Evolutionary conservation across 176 grass and related monocot genomes (phyloP), one percentile per base, ranked within the genome.

Genomic region (Juncus effusus): DNA sequence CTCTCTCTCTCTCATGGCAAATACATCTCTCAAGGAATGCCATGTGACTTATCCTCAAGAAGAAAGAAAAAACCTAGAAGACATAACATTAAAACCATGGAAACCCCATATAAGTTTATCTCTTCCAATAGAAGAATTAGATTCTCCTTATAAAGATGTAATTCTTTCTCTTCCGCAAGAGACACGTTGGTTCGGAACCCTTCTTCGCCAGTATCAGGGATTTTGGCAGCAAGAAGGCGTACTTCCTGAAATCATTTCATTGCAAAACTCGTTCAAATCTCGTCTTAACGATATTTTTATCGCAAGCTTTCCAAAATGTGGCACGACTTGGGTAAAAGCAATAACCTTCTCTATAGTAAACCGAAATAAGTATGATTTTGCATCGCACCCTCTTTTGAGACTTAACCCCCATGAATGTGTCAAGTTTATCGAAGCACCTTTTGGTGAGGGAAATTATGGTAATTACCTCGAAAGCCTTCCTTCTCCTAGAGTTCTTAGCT

Each of bases 301-400:
- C 11, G 51, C 19, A 28, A 28, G 19, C 1, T 28, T 28, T 28
- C 19, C 19, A 28, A 28, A 28, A 28, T 28, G 19, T 13, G 51
- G 69, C 39, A 80, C 40, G 0, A 80, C 69, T 5, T 87, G 71
- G 76, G 75, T 83, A 13, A 87, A 83, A 74, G 75, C 79, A 2
- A 52, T 79, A 0, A 7, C 19, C 10, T 80, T 80, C 13, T 7
- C 77, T 12, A 44, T 78, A 16, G 3, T 54, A 11, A 51, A 71
- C 41, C 56, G 65, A 16, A 42, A 59, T 2, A 49, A 61, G 3
- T 63, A 63, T 13, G 36, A 13, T 10, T 79, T 40, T 41, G 38
- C 42, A 9, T 52, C 10, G 5, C 62, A 65, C 38, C 62, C 41
- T 65, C 50, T 87, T 9, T 79, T 54, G 12, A 42, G 11, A 36